Evolutionary conservation across 2,329 filamentous ascomycete genomes (phyloP).

Genomic region (Orbilia oligospora): DNA sequence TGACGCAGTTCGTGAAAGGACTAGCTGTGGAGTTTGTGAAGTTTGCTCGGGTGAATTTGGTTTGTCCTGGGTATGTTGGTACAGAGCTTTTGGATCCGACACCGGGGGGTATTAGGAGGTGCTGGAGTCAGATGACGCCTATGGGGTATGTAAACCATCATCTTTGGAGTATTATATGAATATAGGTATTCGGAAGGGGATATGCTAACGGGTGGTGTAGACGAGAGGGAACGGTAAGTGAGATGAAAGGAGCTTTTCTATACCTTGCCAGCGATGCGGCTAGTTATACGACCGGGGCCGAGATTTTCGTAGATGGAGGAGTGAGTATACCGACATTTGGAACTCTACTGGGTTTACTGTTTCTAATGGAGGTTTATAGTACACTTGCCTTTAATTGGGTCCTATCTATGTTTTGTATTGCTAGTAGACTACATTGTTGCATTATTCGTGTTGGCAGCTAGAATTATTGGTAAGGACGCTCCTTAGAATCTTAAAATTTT

Average conservation of each 20-base stretch:
- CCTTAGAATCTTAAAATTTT: too few relatives aligned
- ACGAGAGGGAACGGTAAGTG: slow-evolving; percentile 78
- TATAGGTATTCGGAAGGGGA: too few relatives aligned
- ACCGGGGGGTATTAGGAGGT: slow-evolving; percentile 75
- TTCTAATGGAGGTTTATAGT: too few relatives aligned
- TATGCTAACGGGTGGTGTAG: slow-evolving; percentile 65
- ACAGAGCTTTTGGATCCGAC: slow-evolving; percentile 80
- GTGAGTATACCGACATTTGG: too few relatives aligned
- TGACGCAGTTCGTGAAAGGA: slow-evolving; percentile 72
- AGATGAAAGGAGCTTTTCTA: slow-evolving; percentile 85
- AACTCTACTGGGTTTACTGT: too few relatives aligned
- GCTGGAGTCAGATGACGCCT: slow-evolving; percentile 83
- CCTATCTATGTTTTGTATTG: too few relatives aligned
- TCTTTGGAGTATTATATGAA: neutral
- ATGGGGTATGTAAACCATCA: slow-evolving; percentile 73
- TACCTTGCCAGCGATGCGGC: slow-evolving; percentile 88
- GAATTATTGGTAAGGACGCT: too few relatives aligned
- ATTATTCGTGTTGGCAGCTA: too few relatives aligned
- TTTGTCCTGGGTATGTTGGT: slow-evolving; percentile 79
- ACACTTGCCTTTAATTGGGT: too few relatives aligned
- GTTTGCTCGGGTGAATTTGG: slow-evolving; percentile 81
- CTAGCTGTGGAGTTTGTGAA: slow-evolving; percentile 82
- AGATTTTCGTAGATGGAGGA: slow-evolving; percentile 79
- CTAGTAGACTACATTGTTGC: too few relatives aligned
- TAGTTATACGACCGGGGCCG: slow-evolving; percentile 83